phyloP scores from a whole-genome alignment of 2,329 filamentous ascomycete species.

The Chrysoporthe austroafricana region DNA sequence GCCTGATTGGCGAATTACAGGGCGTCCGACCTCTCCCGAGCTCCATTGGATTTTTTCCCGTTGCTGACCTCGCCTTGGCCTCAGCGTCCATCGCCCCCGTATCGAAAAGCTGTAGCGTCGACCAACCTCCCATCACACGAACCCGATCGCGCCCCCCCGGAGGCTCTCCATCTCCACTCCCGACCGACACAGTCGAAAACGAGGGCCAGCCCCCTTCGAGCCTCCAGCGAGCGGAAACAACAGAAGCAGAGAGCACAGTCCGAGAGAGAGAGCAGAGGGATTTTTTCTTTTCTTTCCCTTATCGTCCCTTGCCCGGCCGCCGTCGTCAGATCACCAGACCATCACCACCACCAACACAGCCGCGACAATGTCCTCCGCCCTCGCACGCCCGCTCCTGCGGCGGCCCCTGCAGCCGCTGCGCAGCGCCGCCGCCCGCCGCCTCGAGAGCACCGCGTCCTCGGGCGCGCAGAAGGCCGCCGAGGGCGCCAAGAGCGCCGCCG shows the following conservation, averaged over 20 bases:
- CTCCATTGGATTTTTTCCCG: slow-evolving; percentile 28
- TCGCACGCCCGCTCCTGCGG: slow-evolving; percentile 30
- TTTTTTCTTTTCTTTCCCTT: not conserved
- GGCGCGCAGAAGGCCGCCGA: slow-evolving; percentile 46
- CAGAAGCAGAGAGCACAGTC: not conserved
- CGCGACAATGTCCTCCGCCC: slow-evolving; percentile 26
- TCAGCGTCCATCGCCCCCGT: slow-evolving; percentile 23
- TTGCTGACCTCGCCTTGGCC: slow-evolving; percentile 8
- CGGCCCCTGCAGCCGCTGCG: slow-evolving; percentile 20
- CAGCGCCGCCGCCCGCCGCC: slow-evolving; percentile 54
- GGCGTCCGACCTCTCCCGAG: slow-evolving; percentile 28
- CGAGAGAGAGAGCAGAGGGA: not conserved
- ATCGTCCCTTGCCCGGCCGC: not conserved
- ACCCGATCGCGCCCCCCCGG: not conserved
- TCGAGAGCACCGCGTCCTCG: slow-evolving; percentile 62
- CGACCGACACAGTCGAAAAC: not conserved
- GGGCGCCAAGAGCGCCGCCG: slow-evolving; percentile 45
- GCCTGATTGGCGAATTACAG: slow-evolving; percentile 23
- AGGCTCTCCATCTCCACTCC: not conserved
- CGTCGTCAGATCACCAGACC: not conserved
- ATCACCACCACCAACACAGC: not conserved
- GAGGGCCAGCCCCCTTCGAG: not conserved
- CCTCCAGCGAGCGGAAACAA: not conserved
- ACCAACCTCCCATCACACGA: slow-evolving; percentile 12
- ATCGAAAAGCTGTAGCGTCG: slow-evolving; percentile 20